Percentiles rank a stretch among this genome's conserved stretches.
These are phyloP conservation scores for Apostasia shenzhenica DNA, from an alignment of 106 monocot genomes.

Conservation along the genomic window DNA sequence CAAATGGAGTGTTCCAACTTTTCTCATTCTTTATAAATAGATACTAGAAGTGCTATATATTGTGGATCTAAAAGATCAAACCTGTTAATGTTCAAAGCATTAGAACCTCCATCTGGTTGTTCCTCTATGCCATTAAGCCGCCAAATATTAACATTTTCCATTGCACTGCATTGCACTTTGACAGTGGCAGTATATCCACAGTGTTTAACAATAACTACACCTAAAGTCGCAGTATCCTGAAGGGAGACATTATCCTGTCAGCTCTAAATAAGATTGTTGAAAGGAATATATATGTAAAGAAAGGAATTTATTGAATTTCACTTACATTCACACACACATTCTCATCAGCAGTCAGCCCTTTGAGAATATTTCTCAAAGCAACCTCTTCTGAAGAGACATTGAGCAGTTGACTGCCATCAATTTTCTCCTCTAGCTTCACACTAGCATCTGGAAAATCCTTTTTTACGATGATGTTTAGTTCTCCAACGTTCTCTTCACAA, in stretches of 20 bases:
- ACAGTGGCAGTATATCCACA: slow-evolving; percentile 85
- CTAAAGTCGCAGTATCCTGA: slow-evolving; percentile 69
- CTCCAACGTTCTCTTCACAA: slow-evolving; percentile 61
- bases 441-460: slow-evolving; percentile 57
- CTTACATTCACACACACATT: slow-evolving; percentile 65
- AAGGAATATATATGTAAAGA: background rate
- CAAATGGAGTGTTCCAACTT: too few relatives aligned
- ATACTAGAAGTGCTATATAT: background rate
- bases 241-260: slow-evolving; percentile 7
- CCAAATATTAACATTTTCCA: slow-evolving; percentile 8
- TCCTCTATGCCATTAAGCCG: slow-evolving; percentile 50
- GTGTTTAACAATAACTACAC: slow-evolving; percentile 67
- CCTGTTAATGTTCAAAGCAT: slow-evolving; percentile 90
- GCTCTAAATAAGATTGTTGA: background rate
- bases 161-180: slow-evolving; percentile 32
- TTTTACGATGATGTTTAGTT: slow-evolving; percentile 54
- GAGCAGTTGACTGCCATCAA: slow-evolving; percentile 44
- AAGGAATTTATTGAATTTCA: background rate
- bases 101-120: slow-evolving; percentile 83
- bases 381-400: slow-evolving; percentile 38
- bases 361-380: slow-evolving; percentile 71
- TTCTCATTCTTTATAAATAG: too few relatives aligned
- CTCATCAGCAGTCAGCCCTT: slow-evolving; percentile 89
- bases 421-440: slow-evolving; percentile 44
- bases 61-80: slow-evolving; percentile 9